Conservation (phyloP, 805 yeast species). For the Ogataea glucozyma region DNA sequence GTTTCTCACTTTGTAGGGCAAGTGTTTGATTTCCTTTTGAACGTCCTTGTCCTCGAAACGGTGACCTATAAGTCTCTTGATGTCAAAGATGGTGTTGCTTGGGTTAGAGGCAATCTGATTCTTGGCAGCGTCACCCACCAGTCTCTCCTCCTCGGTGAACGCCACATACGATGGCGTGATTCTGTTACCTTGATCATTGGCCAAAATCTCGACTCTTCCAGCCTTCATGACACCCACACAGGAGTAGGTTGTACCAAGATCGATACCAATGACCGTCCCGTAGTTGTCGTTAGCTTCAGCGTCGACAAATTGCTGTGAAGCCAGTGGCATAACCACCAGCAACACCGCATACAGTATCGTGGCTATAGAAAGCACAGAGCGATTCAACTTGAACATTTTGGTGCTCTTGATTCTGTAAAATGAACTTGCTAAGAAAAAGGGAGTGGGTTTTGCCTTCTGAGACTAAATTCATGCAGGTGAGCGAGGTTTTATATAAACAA, state of each 20-base stretch:
- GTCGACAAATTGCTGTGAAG: conserved; percentile 26
- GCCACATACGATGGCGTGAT: conserved; percentile 97
- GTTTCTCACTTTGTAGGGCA: conserved; percentile 81
- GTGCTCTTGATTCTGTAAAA: background rate
- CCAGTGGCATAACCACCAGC: conserved; percentile 32
- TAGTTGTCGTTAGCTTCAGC: conserved; percentile 34
- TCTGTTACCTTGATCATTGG: conserved; percentile 98
- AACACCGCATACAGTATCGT: conserved; percentile 33
- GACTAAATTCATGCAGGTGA: background rate
- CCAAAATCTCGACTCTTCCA: conserved; percentile 83
- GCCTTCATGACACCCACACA: conserved; percentile 79
- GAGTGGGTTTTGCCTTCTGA: too few relatives aligned
- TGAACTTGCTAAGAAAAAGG: background rate
- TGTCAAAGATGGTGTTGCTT: conserved; percentile 88
- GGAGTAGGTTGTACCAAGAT: conserved; percentile 96
- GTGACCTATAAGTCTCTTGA: conserved; percentile 91
- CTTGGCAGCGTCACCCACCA: conserved; percentile 97
- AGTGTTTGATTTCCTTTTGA: conserved; percentile 76
- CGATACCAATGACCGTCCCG: conserved; percentile 76
- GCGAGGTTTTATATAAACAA: conserved; percentile 5
- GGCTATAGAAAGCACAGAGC: conserved; percentile 28
- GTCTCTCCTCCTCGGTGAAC: conserved; percentile 91
- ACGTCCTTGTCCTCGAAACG: conserved; percentile 80
- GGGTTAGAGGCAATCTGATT: conserved; percentile 99
- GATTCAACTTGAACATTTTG: conserved; percentile 29